These are phyloP conservation scores for Posidonia oceanica DNA, from an alignment of 116 monocot species.

Conservation along the genomic window DNA sequence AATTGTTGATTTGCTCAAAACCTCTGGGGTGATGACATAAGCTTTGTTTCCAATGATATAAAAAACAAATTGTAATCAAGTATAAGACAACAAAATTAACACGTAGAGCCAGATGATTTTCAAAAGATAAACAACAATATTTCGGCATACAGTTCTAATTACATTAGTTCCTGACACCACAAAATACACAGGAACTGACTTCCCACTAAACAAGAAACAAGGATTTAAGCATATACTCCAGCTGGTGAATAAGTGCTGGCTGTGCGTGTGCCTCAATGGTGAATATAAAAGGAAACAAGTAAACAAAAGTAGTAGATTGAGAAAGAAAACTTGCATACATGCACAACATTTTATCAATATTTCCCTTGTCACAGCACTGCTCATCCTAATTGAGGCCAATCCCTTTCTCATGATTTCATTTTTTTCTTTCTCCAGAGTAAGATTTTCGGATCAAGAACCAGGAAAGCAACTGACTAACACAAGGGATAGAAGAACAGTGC, in stretches of 20 bases:
- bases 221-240: not conserved
- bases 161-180: not conserved
- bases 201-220: not conserved
- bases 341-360: not conserved
- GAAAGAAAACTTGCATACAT: not conserved
- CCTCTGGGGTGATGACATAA: no score
- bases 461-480: not conserved
- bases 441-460: constrained; percentile 7
- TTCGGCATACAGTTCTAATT: not conserved
- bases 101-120: no score
- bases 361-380: not conserved
- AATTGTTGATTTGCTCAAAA: no score
- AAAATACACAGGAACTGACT: not conserved
- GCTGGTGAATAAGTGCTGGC: no score
- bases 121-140: no score
- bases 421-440: constrained; percentile 3
- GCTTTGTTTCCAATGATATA: no score
- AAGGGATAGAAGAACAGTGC: not conserved
- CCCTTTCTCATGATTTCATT: not conserved
- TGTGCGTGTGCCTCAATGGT: no score
- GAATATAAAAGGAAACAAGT: no score
- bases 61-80: no score
- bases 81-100: no score
- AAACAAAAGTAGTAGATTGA: not conserved
- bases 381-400: not conserved